Evolutionary conservation across 2,329 filamentous ascomycete genomes (phyloP).

Genomic region (Leptosphaerulina australis): DNA sequence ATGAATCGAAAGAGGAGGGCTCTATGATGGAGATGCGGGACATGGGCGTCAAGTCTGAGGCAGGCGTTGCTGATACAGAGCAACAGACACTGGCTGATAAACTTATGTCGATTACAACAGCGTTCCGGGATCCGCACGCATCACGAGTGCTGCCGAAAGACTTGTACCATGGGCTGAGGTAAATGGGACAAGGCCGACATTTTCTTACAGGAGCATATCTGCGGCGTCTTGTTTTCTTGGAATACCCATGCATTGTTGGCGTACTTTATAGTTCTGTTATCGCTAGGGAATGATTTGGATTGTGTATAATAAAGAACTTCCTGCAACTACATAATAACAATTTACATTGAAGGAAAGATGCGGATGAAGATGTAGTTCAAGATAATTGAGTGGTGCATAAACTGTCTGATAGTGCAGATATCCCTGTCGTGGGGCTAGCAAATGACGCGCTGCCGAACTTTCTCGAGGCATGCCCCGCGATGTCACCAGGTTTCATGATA

Average conservation of each 20-base stretch:
- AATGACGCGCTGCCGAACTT: constrained; percentile 34
- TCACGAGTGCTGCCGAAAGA: constrained; percentile 20
- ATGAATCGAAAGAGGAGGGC: constrained; percentile 30
- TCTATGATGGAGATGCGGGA: constrained; percentile 39
- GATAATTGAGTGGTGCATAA: background rate
- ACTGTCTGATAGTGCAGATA: constrained; percentile 22
- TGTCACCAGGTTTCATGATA: background rate
- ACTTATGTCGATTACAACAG: constrained; percentile 41
- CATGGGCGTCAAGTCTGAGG: constrained; percentile 42
- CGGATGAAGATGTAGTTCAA: background rate
- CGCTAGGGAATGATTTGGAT: background rate
- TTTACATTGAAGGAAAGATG: background rate
- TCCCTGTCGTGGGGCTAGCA: constrained; percentile 19
- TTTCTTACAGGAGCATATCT: constrained; percentile 1
- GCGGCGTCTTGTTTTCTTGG: constrained; percentile 10
- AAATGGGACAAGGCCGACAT: background rate
- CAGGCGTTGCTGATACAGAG: constrained; percentile 46
- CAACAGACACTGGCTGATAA: constrained; percentile 51
- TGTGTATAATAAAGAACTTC: background rate
- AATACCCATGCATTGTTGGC: constrained; percentile 20
- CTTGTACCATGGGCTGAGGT: constrained; percentile 22
- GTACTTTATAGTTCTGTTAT: background rate
- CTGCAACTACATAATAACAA: background rate
- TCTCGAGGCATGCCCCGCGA: constrained; percentile 15
- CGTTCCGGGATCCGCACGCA: constrained; percentile 35